Conservation (phyloP, 208 protist species). For the Trypanosoma melophagium region DNA sequence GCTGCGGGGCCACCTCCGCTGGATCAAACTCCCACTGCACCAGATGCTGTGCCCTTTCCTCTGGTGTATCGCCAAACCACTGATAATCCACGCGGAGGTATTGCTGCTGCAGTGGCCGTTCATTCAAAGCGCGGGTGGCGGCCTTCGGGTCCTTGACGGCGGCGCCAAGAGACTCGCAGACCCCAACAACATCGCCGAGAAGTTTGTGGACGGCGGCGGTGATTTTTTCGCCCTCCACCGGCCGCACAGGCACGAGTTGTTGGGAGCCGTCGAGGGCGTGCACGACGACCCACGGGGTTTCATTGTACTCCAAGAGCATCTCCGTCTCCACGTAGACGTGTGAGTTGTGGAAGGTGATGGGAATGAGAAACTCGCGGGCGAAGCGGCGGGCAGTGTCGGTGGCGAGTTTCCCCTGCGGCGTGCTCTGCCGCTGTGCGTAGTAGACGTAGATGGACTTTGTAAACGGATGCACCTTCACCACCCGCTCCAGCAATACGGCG, state of each 20-base stretch:
- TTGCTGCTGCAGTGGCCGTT: conserved; percentile 85
- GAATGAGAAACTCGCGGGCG: conserved; percentile 79
- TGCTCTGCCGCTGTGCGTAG: conserved; percentile 78
- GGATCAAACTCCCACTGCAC: conserved; percentile 87
- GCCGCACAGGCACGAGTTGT: conserved; percentile 48
- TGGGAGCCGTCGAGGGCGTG: conserved; percentile 79
- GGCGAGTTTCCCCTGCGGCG: conserved; percentile 39
- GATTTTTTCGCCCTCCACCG: conserved; percentile 28
- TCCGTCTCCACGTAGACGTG: conserved; percentile 90
- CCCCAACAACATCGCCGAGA: conserved; percentile 51
- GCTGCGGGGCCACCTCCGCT: conserved; percentile 40
- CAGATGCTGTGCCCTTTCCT: conserved; percentile 82
- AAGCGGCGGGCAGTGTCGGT: conserved; percentile 59
- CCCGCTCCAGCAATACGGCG: conserved; percentile 77
- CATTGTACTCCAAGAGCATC: conserved; percentile 90
- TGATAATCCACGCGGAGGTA: conserved; percentile 91
- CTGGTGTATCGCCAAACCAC: conserved; percentile 89
- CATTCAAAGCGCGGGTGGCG: conserved; percentile 65
- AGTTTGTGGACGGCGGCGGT: conserved; percentile 40
- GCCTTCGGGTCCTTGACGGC: conserved; percentile 64
- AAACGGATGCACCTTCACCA: conserved; percentile 88
- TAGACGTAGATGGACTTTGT: conserved; percentile 93
- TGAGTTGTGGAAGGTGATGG: conserved; percentile 92
- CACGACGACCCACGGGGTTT: conserved; percentile 87
- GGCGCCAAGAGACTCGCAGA: conserved; percentile 60